Evolutionary conservation across 2,329 filamentous ascomycete genomes (phyloP).

Genomic region (Delphinella strobiligena): DNA sequence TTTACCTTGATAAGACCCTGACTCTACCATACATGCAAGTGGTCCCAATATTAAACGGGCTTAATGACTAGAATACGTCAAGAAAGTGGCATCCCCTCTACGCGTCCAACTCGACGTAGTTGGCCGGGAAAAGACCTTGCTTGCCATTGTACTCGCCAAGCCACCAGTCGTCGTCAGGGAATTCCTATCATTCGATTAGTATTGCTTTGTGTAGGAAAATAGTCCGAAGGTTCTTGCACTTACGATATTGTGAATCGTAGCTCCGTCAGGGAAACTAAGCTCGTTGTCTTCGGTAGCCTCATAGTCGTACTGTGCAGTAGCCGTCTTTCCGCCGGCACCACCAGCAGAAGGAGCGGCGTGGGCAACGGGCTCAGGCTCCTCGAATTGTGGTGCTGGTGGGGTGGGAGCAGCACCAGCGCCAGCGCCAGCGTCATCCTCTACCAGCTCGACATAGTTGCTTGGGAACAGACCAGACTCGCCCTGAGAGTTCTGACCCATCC

Average conservation of each 20-base stretch:
- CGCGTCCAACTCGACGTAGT: constrained; percentile 37
- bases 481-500: constrained; percentile 79
- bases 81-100: no score
- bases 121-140: constrained; percentile 63
- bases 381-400: constrained; percentile 23
- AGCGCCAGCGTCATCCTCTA: constrained; percentile 44
- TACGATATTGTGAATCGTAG: constrained; percentile 66
- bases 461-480: constrained; percentile 89
- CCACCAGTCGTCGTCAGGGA: constrained; percentile 99
- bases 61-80: background rate
- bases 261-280: constrained; percentile 77
- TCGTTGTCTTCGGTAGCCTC: constrained; percentile 92
- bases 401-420: constrained; percentile 27
- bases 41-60: background rate
- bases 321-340: constrained; percentile 39
- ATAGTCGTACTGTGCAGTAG: constrained; percentile 86
- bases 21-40: background rate
- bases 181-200: constrained; percentile 54
- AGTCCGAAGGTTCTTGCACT: constrained; percentile 23
- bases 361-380: constrained; percentile 20
- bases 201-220: background rate
- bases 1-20: no score
- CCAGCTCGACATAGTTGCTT: constrained; percentile 88
- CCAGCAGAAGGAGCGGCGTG: constrained; percentile 15
- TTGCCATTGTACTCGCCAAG: constrained; percentile 73